Base-by-base conservation (phyloP, 768 basidiomycete genomes). In the Leucocoprinus sp. region DNA sequence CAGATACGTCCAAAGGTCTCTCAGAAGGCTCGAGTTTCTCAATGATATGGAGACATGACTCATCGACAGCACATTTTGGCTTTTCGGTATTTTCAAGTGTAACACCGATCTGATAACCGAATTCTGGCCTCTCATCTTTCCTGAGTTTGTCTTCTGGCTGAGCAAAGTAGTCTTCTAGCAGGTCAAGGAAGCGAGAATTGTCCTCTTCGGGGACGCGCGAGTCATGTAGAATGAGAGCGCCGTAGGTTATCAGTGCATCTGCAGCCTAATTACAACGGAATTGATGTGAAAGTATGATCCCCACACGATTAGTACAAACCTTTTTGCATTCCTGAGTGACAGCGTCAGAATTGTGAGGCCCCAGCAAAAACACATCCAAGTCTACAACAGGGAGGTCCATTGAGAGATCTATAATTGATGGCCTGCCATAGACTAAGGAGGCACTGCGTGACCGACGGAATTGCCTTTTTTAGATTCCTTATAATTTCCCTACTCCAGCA, bases 31-130 rank as follows among this genome's bases (percentile, higher is more conserved):
- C 86, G 18, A 98, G 70, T 2, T 68, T 67, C 41, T 76, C 75
- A 52, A 97, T 97, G 48, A 97, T 71, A 31, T 70, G 69, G 33
- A 89, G 71, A 58, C 93, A 98, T 8, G 86, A 80, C 38, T 86
- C 82, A 57, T 92, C 76, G 8, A 78, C 81, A 3, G 88, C 85
- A 60, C 88, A 91, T 60, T 80, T 87, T 28, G 85, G 84, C 56
- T 89, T 91, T 66, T 96, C 93, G 2, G 92, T 97, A 61, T 93
- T 92, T 65, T 93, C 91, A n/a, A 95, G 78, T 4, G 93, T 96
- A 4, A 92, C 91, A 2, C 93, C 93, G 33, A 91, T 82, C 64
- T 97, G 93, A 62, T 91, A 97, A 45, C 85, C 80, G 8, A 89
- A 67, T 53, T 96, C 89, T 0, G 90, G 89, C 14, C 81, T 77